phyloP scores from a whole-genome alignment of 495 filamentous ascomycete species.

The Neurospora sp. region DNA sequence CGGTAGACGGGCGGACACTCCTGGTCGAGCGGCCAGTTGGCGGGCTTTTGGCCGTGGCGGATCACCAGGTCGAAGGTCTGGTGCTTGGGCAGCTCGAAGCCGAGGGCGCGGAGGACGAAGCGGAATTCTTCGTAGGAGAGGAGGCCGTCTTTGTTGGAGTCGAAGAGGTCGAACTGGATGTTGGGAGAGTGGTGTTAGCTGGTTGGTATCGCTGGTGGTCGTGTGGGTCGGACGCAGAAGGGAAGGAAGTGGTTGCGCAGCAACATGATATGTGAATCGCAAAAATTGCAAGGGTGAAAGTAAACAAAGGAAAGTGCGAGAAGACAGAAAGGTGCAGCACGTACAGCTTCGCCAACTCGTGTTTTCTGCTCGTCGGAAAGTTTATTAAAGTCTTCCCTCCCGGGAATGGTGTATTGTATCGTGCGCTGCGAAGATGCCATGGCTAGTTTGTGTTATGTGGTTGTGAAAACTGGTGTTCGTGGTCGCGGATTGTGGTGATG shows the following conservation, averaged over 20 bases:
- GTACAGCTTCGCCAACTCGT: constrained; percentile 23
- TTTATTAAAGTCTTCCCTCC: constrained; percentile 26
- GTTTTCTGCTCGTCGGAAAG: constrained; percentile 26
- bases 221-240: neutral
- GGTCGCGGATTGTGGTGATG: neutral
- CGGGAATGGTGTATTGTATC: constrained; percentile 25
- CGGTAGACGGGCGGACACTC: constrained; percentile 27
- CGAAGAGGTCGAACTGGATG: constrained; percentile 82
- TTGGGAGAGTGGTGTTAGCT: neutral
- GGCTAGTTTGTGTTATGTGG: neutral
- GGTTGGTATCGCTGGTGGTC: neutral
- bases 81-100: constrained; percentile 53
- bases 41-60: constrained; percentile 24
- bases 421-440: constrained; percentile 20
- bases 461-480: neutral
- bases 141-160: constrained; percentile 87
- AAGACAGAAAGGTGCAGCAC: neutral
- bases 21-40: constrained; percentile 26
- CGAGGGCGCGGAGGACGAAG: constrained; percentile 92
- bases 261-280: neutral
- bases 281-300: neutral
- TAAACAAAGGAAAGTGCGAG: neutral
- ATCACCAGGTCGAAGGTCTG: constrained; percentile 28
- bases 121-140: constrained; percentile 98
- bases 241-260: neutral